phyloP scores from a whole-genome alignment of 2,329 filamentous ascomycete species.

The Conoideocrella luteorostrata region DNA sequence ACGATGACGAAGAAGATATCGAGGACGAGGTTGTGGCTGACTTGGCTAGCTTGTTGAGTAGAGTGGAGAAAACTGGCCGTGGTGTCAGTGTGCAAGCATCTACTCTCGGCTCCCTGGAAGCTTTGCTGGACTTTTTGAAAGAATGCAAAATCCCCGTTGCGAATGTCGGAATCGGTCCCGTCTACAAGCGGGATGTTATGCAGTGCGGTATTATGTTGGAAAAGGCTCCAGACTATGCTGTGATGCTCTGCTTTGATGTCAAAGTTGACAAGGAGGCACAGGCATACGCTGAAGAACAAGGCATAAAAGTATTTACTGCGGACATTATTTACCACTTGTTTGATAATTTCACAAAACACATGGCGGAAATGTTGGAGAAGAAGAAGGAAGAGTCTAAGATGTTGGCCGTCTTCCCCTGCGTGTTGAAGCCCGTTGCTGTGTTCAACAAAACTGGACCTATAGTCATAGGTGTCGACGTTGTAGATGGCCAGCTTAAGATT shows the following conservation, averaged over 20 bases:
- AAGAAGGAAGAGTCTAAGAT: constrained; percentile 96
- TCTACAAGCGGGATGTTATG: constrained; percentile 97
- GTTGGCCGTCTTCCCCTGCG: constrained; percentile 93
- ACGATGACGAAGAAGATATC: constrained; percentile 95
- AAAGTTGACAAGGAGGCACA: constrained; percentile 97
- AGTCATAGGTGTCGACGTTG: constrained; percentile 88
- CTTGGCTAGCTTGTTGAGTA: constrained; percentile 82
- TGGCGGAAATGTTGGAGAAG: constrained; percentile 77
- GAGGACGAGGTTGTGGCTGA: constrained; percentile 96
- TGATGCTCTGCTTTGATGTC: constrained; percentile 99
- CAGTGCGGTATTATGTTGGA: constrained; percentile 94
- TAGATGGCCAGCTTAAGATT: constrained; percentile 80
- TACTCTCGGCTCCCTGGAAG: constrained; percentile 93
- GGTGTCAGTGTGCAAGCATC: constrained; percentile 97
- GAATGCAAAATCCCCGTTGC: constrained; percentile 94
- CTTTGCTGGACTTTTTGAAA: constrained; percentile 91
- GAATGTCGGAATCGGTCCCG: constrained; percentile 94
- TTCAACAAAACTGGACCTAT: constrained; percentile 99
- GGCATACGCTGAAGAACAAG: constrained; percentile 84
- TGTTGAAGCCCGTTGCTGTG: constrained; percentile 80
- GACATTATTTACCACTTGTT: constrained; percentile 99
- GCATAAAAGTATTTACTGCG: constrained; percentile 95
- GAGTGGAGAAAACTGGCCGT: constrained; percentile 84
- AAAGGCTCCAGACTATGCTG: constrained; percentile 89
- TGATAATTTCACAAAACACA: constrained; percentile 92